A percentile compares a stretch with the other conserved stretches of the same genome.
phyloP scores from a whole-genome alignment of 345 rosid species.

The Corchorus olitorius region DNA sequence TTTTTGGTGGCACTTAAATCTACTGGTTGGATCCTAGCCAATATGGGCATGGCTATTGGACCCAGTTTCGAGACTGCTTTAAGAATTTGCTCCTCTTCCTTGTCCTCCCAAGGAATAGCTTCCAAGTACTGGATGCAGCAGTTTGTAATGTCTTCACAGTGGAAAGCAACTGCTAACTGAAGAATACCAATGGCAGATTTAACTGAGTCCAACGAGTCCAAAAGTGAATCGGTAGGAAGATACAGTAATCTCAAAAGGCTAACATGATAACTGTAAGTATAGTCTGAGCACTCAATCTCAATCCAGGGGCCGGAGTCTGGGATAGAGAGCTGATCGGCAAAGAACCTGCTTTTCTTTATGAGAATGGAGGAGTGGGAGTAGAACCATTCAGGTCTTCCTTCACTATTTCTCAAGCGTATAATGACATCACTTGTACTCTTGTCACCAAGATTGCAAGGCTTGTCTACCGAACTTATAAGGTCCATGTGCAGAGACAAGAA shows the following conservation, averaged over 20 bases:
- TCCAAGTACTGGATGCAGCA: slow-evolving; percentile 54
- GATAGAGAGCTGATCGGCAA: slow-evolving; percentile 38
- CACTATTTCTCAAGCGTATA: slow-evolving; percentile 36
- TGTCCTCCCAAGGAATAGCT: slow-evolving; percentile 59
- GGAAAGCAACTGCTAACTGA: slow-evolving; percentile 40
- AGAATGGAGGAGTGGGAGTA: slow-evolving; percentile 42
- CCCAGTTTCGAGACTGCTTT: slow-evolving; percentile 41
- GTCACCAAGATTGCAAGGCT: slow-evolving; percentile 38
- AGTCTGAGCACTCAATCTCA: slow-evolving; percentile 43
- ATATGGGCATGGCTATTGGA: slow-evolving; percentile 55
- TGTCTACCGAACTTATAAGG: slow-evolving; percentile 24
- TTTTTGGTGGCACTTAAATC: slow-evolving; percentile 53
- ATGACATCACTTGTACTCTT: slow-evolving; percentile 38
- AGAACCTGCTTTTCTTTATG: slow-evolving; percentile 42
- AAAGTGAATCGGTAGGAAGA: slow-evolving; percentile 33
- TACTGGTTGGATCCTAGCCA: slow-evolving; percentile 52
- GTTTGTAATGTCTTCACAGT: slow-evolving; percentile 46
- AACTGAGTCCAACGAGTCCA: slow-evolving; percentile 43
- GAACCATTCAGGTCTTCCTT: slow-evolving; percentile 47
- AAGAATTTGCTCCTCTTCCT: slow-evolving; percentile 56
- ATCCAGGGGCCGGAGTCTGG: slow-evolving; percentile 23
- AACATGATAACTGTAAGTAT: slow-evolving; percentile 44
- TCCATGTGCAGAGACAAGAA: slow-evolving; percentile 38
- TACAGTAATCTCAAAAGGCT: slow-evolving; percentile 45
- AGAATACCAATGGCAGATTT: slow-evolving; percentile 51